phyloP scores from a whole-genome alignment of 768 basidiomycete species.

The Cantharellus cinnabarinus region DNA sequence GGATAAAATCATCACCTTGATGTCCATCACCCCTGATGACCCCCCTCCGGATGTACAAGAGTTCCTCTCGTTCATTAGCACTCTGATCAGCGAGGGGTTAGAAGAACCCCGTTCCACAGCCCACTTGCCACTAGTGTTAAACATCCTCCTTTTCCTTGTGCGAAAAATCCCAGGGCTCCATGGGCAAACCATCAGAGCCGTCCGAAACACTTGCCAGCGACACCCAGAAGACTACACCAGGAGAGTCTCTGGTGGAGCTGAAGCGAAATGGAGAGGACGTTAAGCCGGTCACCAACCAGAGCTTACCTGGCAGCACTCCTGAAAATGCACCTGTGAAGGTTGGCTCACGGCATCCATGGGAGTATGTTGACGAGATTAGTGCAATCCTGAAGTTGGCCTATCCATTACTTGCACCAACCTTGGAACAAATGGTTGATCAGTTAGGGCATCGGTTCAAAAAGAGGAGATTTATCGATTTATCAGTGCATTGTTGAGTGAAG shows the following conservation, averaged over 20 bases:
- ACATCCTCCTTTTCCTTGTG: slow-evolving; percentile 75
- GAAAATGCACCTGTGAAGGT: no score
- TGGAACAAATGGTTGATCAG: background rate
- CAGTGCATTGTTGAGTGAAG: slow-evolving; percentile 72
- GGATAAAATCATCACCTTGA: no score
- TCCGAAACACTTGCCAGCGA: background rate
- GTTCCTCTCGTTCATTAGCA: slow-evolving; percentile 57
- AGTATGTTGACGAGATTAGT: slow-evolving; percentile 19
- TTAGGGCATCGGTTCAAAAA: slow-evolving; percentile 52
- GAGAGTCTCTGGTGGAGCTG: background rate
- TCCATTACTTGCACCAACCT: background rate
- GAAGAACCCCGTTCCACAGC: slow-evolving; percentile 49
- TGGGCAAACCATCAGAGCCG: slow-evolving; percentile 14
- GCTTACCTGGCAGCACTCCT: no score
- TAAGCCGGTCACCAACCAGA: no score
- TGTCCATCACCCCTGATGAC: no score
- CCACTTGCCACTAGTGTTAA: slow-evolving; percentile 55
- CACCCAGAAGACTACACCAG: background rate
- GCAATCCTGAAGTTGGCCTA: background rate
- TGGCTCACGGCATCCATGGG: background rate
- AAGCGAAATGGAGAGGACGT: no score
- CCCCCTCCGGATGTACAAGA: slow-evolving; percentile 56
- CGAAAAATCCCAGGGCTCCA: slow-evolving; percentile 63
- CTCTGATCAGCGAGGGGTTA: slow-evolving; percentile 61
- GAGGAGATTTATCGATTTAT: slow-evolving; percentile 89